Base-by-base conservation (phyloP, 2,329 filamentous ascomycete genomes). In the Cryphonectria japonica region DNA sequence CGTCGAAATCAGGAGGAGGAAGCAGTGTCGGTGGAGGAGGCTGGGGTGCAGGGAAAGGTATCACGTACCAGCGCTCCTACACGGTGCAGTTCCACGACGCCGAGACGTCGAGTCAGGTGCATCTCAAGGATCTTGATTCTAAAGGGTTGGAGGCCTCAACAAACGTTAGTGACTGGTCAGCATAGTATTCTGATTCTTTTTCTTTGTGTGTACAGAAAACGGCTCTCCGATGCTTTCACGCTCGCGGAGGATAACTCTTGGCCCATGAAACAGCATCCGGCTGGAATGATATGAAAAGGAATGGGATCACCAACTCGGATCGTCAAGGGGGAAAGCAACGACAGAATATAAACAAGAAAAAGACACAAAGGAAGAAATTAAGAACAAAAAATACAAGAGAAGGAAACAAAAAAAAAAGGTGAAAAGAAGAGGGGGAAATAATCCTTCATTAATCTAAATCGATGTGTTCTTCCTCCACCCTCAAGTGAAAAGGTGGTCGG, bases 51-150 rank as follows among this genome's bases (percentile, higher is more conserved):
- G 4, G 69, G 41, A 8, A 41, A 26, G 61, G 63, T n/a, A 75
- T 75, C 68, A 69, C 69, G 1, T 75, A 75, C 34, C 72, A 73
- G 41, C 69, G 73, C 52, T 70, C 69, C 9, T 75, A 71, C 50
- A 67, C 72, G 7, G 74, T 75, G 66, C 69, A 74, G 43, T 74
- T 70, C 43, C 71, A 75, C 43, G 70, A 74, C 54, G 72, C 71
- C 29, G 71, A 74, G 57, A 65, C 69, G 43, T 72, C 72, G 46
- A 74, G 73, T 63, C 65, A 75, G 68, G 73, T 76, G 64, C 71
- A 72, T 39, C 43, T 75, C 59, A 69, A 70, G 22, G 72, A 75
- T 59, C 60, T 75, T 57, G 70, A 74, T 9, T 46, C 50, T 50
- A 69, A 70, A 68, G 72, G 70, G 69, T 72, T 72, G 64, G 71